phyloP scores from a whole-genome alignment of 192 early-diverging fungal species.

The Fimicolochytrium jonesii region DNA sequence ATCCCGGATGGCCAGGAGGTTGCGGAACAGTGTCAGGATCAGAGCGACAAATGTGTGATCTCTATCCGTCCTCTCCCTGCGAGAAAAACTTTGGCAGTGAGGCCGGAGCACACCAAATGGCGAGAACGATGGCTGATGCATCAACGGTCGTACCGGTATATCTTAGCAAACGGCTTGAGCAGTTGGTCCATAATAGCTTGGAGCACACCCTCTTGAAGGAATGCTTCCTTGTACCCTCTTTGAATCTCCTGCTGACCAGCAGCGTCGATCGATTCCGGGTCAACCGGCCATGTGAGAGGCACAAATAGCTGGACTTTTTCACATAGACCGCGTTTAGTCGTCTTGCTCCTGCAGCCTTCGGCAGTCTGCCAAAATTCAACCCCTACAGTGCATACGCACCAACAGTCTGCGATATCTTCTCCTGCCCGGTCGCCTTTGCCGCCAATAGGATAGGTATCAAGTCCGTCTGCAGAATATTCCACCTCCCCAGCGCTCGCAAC shows the following conservation, averaged over 20 bases:
- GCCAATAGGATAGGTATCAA: constrained; percentile 38
- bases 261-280: constrained; percentile 40
- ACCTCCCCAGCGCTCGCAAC: constrained; percentile 61
- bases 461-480: constrained; percentile 71
- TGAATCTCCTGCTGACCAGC: constrained; percentile 44
- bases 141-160: constrained; percentile 1
- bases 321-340: neutral
- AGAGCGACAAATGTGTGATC: constrained; percentile 63
- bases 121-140: neutral
- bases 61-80: constrained; percentile 51
- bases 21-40: constrained; percentile 71
- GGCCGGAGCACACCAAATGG: no score
- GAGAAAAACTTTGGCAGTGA: no score
- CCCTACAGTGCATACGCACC: no score
- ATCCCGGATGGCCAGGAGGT: constrained; percentile 78
- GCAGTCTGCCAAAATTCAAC: no score
- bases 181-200: constrained; percentile 48
- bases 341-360: no score
- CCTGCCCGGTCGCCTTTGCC: constrained; percentile 6
- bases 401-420: constrained; percentile 22
- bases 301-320: constrained; percentile 84
- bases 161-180: constrained; percentile 43
- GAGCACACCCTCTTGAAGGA: constrained; percentile 53
- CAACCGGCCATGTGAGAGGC: constrained; percentile 83
- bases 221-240: constrained; percentile 70